Percentiles rank a stretch among this genome's conserved stretches.
Evolutionary conservation across 257 asterid species (phyloP).

Genomic region (Marsdenia floribunda): DNA sequence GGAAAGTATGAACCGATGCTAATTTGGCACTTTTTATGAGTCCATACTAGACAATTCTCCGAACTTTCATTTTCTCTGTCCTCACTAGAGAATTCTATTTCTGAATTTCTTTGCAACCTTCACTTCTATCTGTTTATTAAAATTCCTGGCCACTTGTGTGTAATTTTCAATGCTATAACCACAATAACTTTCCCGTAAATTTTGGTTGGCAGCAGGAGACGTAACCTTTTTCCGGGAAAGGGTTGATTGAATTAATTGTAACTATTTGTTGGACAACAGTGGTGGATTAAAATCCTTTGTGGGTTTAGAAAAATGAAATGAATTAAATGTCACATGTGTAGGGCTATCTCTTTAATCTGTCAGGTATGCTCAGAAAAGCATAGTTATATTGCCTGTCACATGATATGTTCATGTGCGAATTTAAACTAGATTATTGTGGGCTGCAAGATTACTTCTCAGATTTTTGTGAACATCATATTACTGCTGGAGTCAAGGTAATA

Average conservation of each 20-base stretch:
- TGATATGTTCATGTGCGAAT: neutral
- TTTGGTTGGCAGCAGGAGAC: neutral
- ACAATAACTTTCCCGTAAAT: neutral
- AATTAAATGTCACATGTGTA: neutral
- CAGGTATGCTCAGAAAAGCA: neutral
- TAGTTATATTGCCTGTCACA: neutral
- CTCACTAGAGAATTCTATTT: neutral
- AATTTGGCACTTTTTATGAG: neutral
- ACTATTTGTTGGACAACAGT: neutral
- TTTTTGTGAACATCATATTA: neutral
- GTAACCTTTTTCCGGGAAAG: too few species aligned
- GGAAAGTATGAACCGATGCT: slow-evolving; percentile 48
- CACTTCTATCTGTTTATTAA: neutral
- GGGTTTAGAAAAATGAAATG: neutral
- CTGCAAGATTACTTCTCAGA: neutral
- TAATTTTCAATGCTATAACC: neutral
- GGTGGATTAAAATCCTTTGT: neutral
- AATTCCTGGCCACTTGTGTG: neutral
- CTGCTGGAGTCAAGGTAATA: neutral
- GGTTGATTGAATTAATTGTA: neutral
- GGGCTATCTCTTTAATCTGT: neutral
- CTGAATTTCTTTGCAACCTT: neutral
- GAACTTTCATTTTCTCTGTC: neutral
- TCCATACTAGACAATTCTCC: neutral
- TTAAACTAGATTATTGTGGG: neutral